Base-by-base conservation (phyloP, 2,329 filamentous ascomycete genomes). In the Aspergillus pseudoterreus region DNA sequence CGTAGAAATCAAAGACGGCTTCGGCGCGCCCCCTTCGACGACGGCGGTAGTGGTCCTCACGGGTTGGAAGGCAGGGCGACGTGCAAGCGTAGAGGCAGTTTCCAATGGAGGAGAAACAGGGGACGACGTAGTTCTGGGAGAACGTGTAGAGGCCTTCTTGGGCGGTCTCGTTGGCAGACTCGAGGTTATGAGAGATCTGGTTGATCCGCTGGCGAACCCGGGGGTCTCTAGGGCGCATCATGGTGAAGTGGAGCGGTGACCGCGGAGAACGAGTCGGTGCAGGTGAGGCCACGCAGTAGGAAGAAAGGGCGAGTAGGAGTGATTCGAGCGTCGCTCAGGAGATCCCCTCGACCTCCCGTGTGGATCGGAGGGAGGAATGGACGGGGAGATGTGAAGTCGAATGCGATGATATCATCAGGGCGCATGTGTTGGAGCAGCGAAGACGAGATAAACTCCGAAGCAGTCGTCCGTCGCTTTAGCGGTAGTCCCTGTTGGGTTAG, bases 1-100 rank as follows among this genome's bases (percentile, higher is more conserved):
- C 92, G 75, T 97, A 97, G 69, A 97, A 97, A 70, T 96, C 92
- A 68, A 97, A 97, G 64, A 83, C 92, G 63, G 88, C 83, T 71
- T 96, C 92, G 24, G 91, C 88, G 47, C 78, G 72, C 15, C 72
- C 73, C 33, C 87, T 82, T 62, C 90, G 84, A 55, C 86, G 78
- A 51, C 89, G 83, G 27, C 88, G 84, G 45, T 84, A 76, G 52
- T 88, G 84, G 66, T 92, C 88, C 60, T 92, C 87, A 49, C 83
- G 82, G 63, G 83, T 84, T 49, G 88, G 87, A 33, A 75, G 66
- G 57, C 90, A 82, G 11, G 83, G 78, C 42, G 86, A 84, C 60
- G 90, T 91, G 67, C 86, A 86, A 44, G 75, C 70, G 53, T 87
- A 82, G 57, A 95, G 62, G 58, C 86, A 86, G 50, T 78, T 77